These are phyloP conservation scores for Akanthomyces muscarius DNA, from an alignment of 2,329 filamentous ascomycete genomes.

Conservation along the genomic window DNA sequence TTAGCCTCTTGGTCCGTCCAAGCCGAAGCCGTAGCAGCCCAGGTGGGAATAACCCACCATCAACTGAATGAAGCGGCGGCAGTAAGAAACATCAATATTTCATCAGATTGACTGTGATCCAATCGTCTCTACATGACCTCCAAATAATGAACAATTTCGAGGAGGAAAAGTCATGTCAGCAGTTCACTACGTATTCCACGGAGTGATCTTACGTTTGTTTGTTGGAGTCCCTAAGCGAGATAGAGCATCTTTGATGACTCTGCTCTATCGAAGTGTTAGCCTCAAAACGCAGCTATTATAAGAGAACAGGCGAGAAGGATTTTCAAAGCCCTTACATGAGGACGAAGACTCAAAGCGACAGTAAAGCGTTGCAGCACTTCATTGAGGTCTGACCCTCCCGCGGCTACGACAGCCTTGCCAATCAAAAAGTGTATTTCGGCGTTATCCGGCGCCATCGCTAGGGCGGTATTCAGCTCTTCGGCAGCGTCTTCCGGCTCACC, in stretches of 20 bases:
- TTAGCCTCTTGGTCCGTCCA: no score
- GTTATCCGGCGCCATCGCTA: not conserved
- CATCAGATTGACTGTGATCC: no score
- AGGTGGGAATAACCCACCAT: no score
- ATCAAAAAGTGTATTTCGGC: not conserved
- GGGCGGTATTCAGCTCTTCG: not conserved
- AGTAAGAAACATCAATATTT: no score
- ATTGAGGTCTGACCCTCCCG: not conserved
- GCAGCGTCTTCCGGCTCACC: not conserved
- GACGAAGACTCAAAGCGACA: not conserved
- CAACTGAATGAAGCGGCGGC: no score
- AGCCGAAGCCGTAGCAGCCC: no score
- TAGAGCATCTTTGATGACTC: not conserved
- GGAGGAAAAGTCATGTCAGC: no score
- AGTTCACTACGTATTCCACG: not conserved
- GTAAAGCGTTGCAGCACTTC: not conserved
- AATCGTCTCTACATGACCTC: no score
- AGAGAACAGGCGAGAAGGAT: no score
- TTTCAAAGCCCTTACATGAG: not conserved
- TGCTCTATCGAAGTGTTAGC: not conserved
- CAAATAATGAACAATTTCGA: no score
- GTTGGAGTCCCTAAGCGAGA: not conserved
- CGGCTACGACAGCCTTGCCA: not conserved
- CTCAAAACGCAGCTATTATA: not conserved
- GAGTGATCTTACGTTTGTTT: not conserved